Evolutionary conservation across 2,329 filamentous ascomycete genomes (phyloP).

Genomic region (Aspergillus sp.): DNA sequence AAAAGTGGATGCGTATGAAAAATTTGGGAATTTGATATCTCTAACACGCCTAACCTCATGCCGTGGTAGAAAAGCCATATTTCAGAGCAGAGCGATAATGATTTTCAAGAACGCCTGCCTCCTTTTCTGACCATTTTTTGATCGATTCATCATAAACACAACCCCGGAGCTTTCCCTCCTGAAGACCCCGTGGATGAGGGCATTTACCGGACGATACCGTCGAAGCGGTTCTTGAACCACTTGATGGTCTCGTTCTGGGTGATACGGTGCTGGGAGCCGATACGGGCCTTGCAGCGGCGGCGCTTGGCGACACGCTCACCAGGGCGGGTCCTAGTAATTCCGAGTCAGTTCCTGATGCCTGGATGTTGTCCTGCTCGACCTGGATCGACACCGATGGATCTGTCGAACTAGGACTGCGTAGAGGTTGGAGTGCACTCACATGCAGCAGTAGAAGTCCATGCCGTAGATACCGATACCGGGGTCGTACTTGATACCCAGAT

Average conservation of each 20-base stretch:
- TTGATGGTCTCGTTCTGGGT: constrained; percentile 92
- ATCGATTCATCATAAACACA: constrained; percentile 39
- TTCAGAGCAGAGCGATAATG: constrained; percentile 30
- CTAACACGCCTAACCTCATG: constrained; percentile 44
- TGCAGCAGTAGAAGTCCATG: constrained; percentile 99
- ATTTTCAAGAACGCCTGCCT: constrained; percentile 24
- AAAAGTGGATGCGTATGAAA: constrained; percentile 47
- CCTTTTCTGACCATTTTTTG: constrained; percentile 23
- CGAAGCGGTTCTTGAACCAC: constrained; percentile 97
- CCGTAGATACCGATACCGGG: constrained; percentile 97
- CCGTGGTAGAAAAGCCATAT: constrained; percentile 36
- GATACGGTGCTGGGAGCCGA: constrained; percentile 90
- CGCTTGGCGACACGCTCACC: constrained; percentile 97
- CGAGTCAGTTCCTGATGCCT: constrained; percentile 30
- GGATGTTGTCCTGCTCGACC: background rate
- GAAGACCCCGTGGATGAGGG: constrained; percentile 21
- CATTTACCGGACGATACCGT: constrained; percentile 96
- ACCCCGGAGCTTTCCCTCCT: constrained; percentile 29
- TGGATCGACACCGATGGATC: background rate
- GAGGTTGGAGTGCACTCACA: constrained; percentile 58
- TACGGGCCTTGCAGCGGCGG: constrained; percentile 80
- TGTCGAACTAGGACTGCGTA: background rate
- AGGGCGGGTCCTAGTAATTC: constrained; percentile 72
- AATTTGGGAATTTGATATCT: constrained; percentile 40
- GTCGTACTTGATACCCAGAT: constrained; percentile 99